Percentiles rank a stretch among this genome's conserved stretches.
Evolutionary conservation across 306 rosid species (phyloP).

Genomic region (Pyrus bretschneideri): DNA sequence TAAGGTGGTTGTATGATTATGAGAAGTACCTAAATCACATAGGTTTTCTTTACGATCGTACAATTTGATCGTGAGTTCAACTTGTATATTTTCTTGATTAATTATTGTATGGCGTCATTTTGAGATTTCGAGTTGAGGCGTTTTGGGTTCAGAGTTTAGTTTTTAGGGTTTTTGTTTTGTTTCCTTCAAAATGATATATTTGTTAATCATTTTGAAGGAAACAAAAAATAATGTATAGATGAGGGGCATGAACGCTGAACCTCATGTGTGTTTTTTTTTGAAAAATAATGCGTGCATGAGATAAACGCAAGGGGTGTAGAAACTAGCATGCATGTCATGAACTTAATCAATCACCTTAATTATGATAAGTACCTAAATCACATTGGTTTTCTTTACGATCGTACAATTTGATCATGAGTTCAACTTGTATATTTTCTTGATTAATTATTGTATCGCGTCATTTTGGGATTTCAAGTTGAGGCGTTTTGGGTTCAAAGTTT

Average conservation of each 20-base stretch:
- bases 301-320: not conserved
- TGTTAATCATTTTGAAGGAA: too few relatives aligned
- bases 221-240: not conserved
- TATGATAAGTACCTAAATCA: not conserved
- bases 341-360: not conserved
- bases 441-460: not conserved
- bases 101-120: not conserved
- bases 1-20: not conserved
- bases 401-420: not conserved
- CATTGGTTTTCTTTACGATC: not conserved
- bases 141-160: not conserved
- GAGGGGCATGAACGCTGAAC: not conserved
- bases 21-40: not conserved
- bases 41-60: not conserved
- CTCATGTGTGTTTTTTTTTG: not conserved
- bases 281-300: not conserved
- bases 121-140: not conserved
- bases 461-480: not conserved
- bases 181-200: too few relatives aligned
- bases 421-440: not conserved
- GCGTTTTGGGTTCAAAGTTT: not conserved
- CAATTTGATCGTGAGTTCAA: not conserved
- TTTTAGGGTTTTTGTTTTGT: too few relatives aligned
- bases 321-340: not conserved
- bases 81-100: not conserved